A percentile compares a stretch with the other conserved stretches of the same genome.
These are phyloP conservation scores for Isochrysis galbana DNA, from an alignment of 78 protist species.

Conservation along the genomic window DNA sequence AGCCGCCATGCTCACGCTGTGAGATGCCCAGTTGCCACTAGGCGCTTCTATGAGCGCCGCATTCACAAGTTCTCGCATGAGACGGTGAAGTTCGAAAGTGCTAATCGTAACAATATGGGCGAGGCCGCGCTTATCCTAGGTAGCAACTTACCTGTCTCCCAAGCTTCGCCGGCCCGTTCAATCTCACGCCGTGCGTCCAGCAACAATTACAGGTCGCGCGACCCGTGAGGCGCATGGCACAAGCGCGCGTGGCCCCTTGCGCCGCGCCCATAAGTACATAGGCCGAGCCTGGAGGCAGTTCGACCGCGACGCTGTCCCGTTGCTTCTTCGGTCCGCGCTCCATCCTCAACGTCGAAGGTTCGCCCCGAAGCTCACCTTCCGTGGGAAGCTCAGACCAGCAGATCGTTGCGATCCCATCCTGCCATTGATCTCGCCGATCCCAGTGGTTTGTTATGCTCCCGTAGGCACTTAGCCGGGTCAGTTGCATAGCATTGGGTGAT, in stretches of 20 bases:
- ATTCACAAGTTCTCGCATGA: no score
- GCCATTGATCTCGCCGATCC: not conserved
- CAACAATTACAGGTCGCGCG: not conserved
- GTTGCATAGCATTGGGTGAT: not conserved
- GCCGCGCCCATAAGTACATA: not conserved
- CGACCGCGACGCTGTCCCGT: not conserved
- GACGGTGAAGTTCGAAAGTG: no score
- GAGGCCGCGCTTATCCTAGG: no score
- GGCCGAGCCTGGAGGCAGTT: not conserved
- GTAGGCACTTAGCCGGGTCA: not conserved
- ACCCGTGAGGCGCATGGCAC: not conserved
- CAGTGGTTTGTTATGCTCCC: not conserved
- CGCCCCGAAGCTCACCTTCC: not conserved
- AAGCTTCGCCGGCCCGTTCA: not conserved
- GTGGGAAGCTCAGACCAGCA: constrained; percentile 1
- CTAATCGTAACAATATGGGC: no score
- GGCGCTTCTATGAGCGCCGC: no score
- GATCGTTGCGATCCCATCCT: not conserved
- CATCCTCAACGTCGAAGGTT: not conserved
- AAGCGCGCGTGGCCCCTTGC: not conserved
- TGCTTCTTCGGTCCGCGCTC: not conserved
- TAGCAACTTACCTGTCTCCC: no score
- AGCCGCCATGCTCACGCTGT: no score
- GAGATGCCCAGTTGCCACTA: no score
- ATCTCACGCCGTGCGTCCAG: constrained; percentile 18